phyloP scores from a whole-genome alignment of 192 early-diverging fungal genomes.

The Rhizoclosmatium globosum region DNA sequence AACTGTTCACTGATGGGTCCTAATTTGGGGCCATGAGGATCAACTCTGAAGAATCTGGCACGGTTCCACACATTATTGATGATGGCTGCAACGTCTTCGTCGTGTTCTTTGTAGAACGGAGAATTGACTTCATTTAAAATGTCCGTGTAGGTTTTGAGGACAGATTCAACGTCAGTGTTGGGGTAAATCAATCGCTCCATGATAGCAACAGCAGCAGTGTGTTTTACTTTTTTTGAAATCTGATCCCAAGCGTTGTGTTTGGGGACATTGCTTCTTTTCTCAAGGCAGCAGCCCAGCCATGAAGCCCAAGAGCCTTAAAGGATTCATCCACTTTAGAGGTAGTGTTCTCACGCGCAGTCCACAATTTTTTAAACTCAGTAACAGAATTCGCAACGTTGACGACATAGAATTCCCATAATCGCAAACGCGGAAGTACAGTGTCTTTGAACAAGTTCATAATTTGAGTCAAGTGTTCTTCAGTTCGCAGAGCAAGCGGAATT shows the following conservation, averaged over 20 bases:
- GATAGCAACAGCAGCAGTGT: slow-evolving; percentile 56
- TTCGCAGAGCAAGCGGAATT: slow-evolving; percentile 55
- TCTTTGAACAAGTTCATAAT: slow-evolving; percentile 64
- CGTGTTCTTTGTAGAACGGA: slow-evolving; percentile 84
- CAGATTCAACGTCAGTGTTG: slow-evolving; percentile 41
- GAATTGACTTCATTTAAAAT: slow-evolving; percentile 91
- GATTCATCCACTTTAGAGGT: background rate
- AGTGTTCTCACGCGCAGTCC: slow-evolving; percentile 16
- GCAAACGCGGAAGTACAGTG: slow-evolving; percentile 47
- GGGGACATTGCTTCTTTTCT: slow-evolving; percentile 29
- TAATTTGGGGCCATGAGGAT: slow-evolving; percentile 86
- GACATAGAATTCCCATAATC: slow-evolving; percentile 91
- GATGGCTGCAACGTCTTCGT: slow-evolving; percentile 76
- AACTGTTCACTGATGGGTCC: slow-evolving; percentile 75
- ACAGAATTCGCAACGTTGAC: slow-evolving; percentile 53
- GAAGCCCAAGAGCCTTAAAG: slow-evolving; percentile 29
- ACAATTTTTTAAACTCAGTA: slow-evolving; percentile 32
- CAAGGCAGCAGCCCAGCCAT: slow-evolving; percentile 42
- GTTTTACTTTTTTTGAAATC: slow-evolving; percentile 67
- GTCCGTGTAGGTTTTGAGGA: slow-evolving; percentile 58
- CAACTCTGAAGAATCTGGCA: slow-evolving; percentile 84
- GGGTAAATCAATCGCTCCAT: slow-evolving; percentile 43
- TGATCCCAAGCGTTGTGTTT: slow-evolving; percentile 39
- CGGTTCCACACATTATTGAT: slow-evolving; percentile 79
- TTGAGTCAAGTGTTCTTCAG: slow-evolving; percentile 70